Evolutionary conservation across 2,329 filamentous ascomycete genomes (phyloP).

Genomic region (Exophiala bonariae): DNA sequence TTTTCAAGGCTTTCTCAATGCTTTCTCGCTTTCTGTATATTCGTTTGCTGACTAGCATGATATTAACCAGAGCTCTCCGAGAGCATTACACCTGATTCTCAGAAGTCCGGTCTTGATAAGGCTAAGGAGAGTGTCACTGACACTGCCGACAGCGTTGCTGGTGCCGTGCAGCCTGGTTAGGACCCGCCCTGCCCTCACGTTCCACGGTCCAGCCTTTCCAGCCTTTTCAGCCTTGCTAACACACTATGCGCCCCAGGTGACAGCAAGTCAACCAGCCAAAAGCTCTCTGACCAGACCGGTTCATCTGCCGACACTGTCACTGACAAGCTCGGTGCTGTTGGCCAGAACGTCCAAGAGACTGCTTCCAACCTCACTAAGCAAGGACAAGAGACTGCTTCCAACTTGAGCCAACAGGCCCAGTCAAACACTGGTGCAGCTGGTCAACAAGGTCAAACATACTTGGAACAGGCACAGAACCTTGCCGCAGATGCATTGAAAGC

Average conservation of each 20-base stretch:
- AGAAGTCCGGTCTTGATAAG: constrained; percentile 63
- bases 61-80: constrained; percentile 48
- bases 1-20: background rate
- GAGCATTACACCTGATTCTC: constrained; percentile 57
- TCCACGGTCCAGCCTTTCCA: too few species aligned
- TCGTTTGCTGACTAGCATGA: constrained; percentile 11
- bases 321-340: constrained; percentile 12
- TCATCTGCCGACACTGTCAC: constrained; percentile 3
- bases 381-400: constrained; percentile 15
- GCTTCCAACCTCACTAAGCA: constrained; percentile 8
- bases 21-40: background rate
- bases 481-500: constrained; percentile 25
- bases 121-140: constrained; percentile 58
- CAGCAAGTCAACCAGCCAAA: constrained; percentile 57
- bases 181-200: too few species aligned
- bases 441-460: constrained; percentile 8
- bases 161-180: constrained; percentile 37
- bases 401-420: constrained; percentile 6
- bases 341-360: constrained; percentile 16
- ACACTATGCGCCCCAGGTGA: constrained; percentile 41
- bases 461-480: constrained; percentile 22
- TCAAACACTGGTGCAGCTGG: constrained; percentile 16
- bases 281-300: constrained; percentile 41
- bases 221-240: background rate
- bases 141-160: constrained; percentile 55